Evolutionary conservation across 2,329 filamentous ascomycete species (phyloP), one percentile per base, ranked within the genome.

Genomic region (Stachybotrys chartarum): DNA sequence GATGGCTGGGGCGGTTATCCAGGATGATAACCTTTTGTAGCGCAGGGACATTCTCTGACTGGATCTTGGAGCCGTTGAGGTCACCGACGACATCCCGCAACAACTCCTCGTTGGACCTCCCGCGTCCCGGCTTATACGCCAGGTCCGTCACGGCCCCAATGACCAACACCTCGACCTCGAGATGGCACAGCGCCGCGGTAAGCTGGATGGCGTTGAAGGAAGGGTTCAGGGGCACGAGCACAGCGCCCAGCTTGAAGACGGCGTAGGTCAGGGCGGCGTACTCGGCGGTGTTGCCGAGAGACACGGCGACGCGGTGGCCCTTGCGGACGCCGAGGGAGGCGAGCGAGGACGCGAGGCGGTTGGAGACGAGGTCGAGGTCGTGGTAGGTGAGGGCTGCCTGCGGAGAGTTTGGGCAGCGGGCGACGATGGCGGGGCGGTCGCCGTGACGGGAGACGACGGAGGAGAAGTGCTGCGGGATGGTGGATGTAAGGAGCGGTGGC

Each of bases 151-250:
- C 91, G 5, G 89, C 83, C n/a, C 88, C 88, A 53, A 96, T 88
- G 57, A 99, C 79, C 51, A 97, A 78, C 61, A 94, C 81, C 51
- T 83, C 80, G 12, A 85, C 85, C 7, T 77, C 78, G 1, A 99
- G 81, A 64, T 96, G 92, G 8, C 79, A 80, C 31, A 97, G 76
- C 0, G 92, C 93, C 3, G 90, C 82, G 6, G 83, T 77, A 8
- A 97, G 84, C 74, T 97, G 94, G 6, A 76, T 70, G 4, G 83
- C 78, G 62, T 91, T 96, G 77, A 97, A 97, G 1, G 84, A 87
- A 18, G 92, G 93, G 69, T 99, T 97, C 30, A 97, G 74, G 0
- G 93, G 94, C n/a, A 96, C 92, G 59, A 97, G 77, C 52, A 97
- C 83, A 30, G 90, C 93, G n/a, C 94, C 94, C 10, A 97, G 80